These are phyloP conservation scores for Funneliformis mosseae DNA, from an alignment of 192 early-diverging fungal species.

Conservation along the genomic window DNA sequence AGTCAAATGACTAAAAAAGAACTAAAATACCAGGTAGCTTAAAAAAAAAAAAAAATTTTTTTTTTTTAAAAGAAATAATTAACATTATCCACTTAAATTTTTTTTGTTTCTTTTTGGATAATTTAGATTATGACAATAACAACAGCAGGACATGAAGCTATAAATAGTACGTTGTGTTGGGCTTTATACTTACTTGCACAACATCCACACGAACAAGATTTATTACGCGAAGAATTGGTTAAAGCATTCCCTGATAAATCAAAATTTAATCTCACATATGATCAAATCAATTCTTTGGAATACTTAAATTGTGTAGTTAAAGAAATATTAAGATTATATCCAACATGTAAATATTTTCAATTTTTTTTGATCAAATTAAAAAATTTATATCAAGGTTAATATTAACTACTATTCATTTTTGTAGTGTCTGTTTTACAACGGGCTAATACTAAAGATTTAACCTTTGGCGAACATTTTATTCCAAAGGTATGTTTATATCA, in stretches of 20 bases:
- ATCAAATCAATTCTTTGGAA: slow-evolving; percentile 16
- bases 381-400: background rate
- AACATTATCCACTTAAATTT: too few relatives aligned
- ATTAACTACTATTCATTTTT: background rate
- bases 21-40: slow-evolving; percentile 46
- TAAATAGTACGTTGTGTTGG: slow-evolving; percentile 51
- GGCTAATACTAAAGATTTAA: slow-evolving; percentile 39
- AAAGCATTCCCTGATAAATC: slow-evolving; percentile 45
- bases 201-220: slow-evolving; percentile 45
- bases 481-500: slow-evolving; percentile 50
- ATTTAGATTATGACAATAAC: background rate
- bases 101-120: background rate
- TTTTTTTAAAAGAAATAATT: background rate
- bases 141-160: slow-evolving; percentile 64
- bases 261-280: slow-evolving; percentile 42
- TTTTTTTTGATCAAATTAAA: background rate
- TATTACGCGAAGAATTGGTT: slow-evolving; percentile 22
- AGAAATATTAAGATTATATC: slow-evolving; percentile 53
- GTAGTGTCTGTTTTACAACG: slow-evolving; percentile 50
- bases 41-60: background rate
- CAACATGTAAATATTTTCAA: slow-evolving; percentile 30
- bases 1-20: slow-evolving; percentile 45
- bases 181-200: slow-evolving; percentile 54
- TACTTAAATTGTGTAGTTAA: slow-evolving; percentile 54
- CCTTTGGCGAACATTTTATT: slow-evolving; percentile 46